phyloP scores from a whole-genome alignment of 805 yeast species.

The Dipodascus geniculatus region DNA sequence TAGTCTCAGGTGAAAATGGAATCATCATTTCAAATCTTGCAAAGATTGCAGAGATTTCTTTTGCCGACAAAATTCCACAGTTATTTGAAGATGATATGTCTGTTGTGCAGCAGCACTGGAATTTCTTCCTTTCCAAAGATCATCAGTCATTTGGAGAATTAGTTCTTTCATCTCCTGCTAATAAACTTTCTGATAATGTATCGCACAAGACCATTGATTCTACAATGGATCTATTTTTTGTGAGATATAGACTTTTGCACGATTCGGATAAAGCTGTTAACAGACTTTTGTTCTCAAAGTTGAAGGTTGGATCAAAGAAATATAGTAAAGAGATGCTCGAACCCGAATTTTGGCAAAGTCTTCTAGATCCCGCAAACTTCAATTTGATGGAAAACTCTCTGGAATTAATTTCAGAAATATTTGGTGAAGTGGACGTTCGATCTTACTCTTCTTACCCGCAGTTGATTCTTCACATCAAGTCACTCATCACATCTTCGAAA shows the following conservation, averaged over 20 bases:
- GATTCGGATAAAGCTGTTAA: background rate
- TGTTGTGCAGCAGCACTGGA: background rate
- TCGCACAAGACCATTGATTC: background rate
- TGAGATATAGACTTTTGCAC: background rate
- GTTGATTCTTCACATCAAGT: background rate
- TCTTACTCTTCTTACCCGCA: background rate
- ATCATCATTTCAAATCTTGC: conserved; percentile 8
- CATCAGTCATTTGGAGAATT: background rate
- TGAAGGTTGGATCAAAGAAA: background rate
- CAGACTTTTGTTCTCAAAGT: background rate
- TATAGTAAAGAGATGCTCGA: background rate
- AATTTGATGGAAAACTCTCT: background rate
- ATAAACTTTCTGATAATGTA: background rate
- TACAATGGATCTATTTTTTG: background rate
- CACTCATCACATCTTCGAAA: background rate
- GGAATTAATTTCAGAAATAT: background rate
- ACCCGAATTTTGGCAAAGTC: background rate
- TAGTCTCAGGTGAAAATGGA: conserved; percentile 49
- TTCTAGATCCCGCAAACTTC: background rate
- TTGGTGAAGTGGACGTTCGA: background rate
- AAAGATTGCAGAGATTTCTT: background rate
- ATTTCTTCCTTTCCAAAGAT: background rate
- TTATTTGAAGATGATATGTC: background rate
- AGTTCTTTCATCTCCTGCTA: background rate
- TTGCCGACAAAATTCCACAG: background rate